A percentile compares a stretch with the other conserved stretches of the same genome.
These are phyloP conservation scores for Theobroma cacao DNA, from an alignment of 345 rosid genomes.

Conservation along the genomic window DNA sequence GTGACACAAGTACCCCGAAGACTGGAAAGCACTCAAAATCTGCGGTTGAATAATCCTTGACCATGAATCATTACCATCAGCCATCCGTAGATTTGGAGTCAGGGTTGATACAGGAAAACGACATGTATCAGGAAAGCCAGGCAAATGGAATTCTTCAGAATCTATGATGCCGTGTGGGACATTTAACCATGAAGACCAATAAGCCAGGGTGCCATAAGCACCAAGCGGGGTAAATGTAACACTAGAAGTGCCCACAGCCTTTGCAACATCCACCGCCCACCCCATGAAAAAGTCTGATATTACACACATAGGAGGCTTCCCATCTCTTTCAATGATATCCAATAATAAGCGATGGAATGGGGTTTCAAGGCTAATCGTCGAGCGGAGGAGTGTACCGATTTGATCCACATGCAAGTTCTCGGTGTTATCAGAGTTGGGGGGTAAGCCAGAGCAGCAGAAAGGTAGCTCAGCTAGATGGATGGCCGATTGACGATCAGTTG, in stretches of 20 bases:
- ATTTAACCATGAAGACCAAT: constrained; percentile 35
- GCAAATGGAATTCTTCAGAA: too few species aligned
- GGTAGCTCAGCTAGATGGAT: constrained; percentile 31
- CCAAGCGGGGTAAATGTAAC: constrained; percentile 29
- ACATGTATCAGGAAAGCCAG: too few species aligned
- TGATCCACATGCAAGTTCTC: constrained; percentile 31
- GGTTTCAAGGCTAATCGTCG: constrained; percentile 15
- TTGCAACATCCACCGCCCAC: constrained; percentile 36
- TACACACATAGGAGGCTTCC: constrained; percentile 33
- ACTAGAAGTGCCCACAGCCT: constrained; percentile 22
- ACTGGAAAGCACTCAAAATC: too few species aligned
- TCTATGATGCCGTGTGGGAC: constrained; percentile 21
- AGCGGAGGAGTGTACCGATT: not conserved
- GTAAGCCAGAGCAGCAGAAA: constrained; percentile 31
- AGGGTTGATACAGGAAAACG: too few species aligned
- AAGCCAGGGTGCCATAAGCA: constrained; percentile 36
- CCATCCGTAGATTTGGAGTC: too few species aligned
- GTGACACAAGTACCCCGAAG: too few species aligned
- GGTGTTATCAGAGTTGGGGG: constrained; percentile 36
- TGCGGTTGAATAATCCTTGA: too few species aligned
- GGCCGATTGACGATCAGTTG: not conserved
- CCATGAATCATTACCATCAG: too few species aligned
- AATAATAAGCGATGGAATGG: constrained; percentile 26
- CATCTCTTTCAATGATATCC: constrained; percentile 16
- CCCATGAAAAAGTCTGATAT: constrained; percentile 35